A percentile compares a stretch with the other conserved stretches of the same genome.
Evolutionary conservation across 1,284 basidiomycete species (phyloP).

Genomic region (Cerioporus squamosus): DNA sequence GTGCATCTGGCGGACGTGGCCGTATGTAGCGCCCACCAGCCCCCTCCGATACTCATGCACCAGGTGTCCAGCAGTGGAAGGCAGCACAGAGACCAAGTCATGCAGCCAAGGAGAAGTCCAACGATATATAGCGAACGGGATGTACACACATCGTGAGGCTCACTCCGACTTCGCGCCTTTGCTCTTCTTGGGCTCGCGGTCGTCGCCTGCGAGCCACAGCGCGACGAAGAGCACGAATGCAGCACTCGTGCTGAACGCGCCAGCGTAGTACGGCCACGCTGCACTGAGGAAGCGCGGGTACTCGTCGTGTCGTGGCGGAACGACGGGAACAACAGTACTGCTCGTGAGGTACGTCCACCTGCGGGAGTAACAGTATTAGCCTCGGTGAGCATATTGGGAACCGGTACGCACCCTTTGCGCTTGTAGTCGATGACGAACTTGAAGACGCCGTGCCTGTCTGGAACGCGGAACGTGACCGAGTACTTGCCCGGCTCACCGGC

Average conservation of each 20-base stretch:
- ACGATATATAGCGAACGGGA: conserved; percentile 9
- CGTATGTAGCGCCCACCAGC: too few species aligned
- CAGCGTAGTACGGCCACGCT: conserved; percentile 95
- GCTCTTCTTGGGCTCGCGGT: conserved; percentile 48
- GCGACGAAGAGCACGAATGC: conserved; percentile 86
- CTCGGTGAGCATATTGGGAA: not conserved
- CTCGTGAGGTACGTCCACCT: conserved; percentile 78
- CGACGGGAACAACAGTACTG: conserved; percentile 82
- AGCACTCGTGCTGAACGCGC: conserved; percentile 84
- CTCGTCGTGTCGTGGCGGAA: conserved; percentile 93
- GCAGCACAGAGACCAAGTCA: too few species aligned
- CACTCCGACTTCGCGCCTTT: conserved; percentile 33
- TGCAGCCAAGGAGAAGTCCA: too few species aligned
- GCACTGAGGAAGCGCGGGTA: too few species aligned
- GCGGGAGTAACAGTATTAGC: too few species aligned
- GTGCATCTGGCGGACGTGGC: too few species aligned
- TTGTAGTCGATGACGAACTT: conserved; percentile 92
- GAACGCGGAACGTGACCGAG: conserved; percentile 80
- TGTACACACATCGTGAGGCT: conserved; percentile 8
- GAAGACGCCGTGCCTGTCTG: conserved; percentile 97
- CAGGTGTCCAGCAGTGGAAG: too few species aligned
- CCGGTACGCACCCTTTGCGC: conserved; percentile 72
- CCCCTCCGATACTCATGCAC: too few species aligned
- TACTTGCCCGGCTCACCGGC: conserved; percentile 67
- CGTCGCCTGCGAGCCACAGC: conserved; percentile 85